Evolutionary conservation across 2,329 filamentous ascomycete genomes (phyloP), one percentile per base, ranked within the genome.

Genomic region (Clonostachys sp.): DNA sequence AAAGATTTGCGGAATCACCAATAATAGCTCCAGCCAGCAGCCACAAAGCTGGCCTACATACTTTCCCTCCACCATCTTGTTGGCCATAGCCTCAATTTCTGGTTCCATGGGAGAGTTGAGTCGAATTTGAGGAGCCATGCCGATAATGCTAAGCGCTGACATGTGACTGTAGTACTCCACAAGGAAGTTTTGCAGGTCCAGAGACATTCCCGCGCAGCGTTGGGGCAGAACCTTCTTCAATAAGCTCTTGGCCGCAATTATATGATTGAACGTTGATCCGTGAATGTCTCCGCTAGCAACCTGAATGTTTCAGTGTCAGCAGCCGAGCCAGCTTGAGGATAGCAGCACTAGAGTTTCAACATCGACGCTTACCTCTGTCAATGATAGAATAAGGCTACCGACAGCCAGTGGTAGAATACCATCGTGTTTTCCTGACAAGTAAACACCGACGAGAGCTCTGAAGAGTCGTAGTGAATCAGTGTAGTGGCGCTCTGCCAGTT

Each of bases 111-210:
- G 48, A 3, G 48, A 49, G 18, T 53, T 51, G 9, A 50, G 41
- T 24, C 51, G 45, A 8, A 53, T 18, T 8, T 48, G 41, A 5
- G 53, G 49, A 34, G 58, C n/a, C 33, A 69, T 61, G 2, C 67
- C 68, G 14, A 70, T 66, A 61, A 70, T 67, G 59, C 65, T 69
- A 17, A 67, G 57, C 1, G 63, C 57, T 4, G 64, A 61, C 8
- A 65, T 67, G 50, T 70, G 67, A 9, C 62, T 56, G 51, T 70
- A 70, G 45, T 70, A 70, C 50, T 70, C 67, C 17, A 68, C 60
- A 10, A 70, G 57, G 42, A 70, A 70, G 34, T 64, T 57, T 46
- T 63, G 62, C 2, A 70, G 47, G 6, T 63, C 57, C 42, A 61
- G 55, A 2, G 62, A 57, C 2, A 66, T 53, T 1, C 24, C 24